Evolutionary conservation across 2,329 filamentous ascomycete species (phyloP).

Genomic region (Pestalotiopsis sp.): DNA sequence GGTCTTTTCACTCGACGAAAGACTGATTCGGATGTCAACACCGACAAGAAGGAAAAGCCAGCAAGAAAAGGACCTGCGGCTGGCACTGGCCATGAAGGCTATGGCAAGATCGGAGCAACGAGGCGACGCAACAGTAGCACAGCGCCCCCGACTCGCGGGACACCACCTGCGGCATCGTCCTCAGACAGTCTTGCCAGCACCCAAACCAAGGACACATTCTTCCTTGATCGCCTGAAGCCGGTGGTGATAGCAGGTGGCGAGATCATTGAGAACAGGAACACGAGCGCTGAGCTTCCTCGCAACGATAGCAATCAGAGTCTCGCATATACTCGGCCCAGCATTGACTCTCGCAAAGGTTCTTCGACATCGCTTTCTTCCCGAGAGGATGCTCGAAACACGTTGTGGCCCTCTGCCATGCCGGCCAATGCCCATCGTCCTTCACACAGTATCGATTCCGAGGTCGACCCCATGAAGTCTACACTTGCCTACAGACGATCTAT

Average conservation of each 20-base stretch:
- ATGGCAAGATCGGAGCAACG: conserved; percentile 65
- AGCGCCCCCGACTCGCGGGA: conserved; percentile 48
- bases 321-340: conserved; percentile 40
- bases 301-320: conserved; percentile 55
- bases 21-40: conserved; percentile 51
- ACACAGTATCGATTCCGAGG: conserved; percentile 60
- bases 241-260: conserved; percentile 68
- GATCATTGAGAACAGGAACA: conserved; percentile 62
- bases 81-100: conserved; percentile 92
- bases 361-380: conserved; percentile 42
- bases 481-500: conserved; percentile 58
- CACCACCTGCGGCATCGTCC: conserved; percentile 40
- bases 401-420: conserved; percentile 59
- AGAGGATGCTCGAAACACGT: conserved; percentile 43
- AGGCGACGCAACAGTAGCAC: conserved; percentile 67
- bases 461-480: conserved; percentile 47
- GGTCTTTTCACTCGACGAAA: conserved; percentile 79
- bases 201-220: conserved; percentile 55
- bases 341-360: conserved; percentile 45
- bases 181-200: conserved; percentile 53
- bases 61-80: conserved; percentile 79
- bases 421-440: conserved; percentile 47
- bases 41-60: conserved; percentile 60
- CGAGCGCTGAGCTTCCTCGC: conserved; percentile 48
- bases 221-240: conserved; percentile 64